Conservation (phyloP, 2,329 filamentous ascomycete species). For the Scytalidium sp. region DNA sequence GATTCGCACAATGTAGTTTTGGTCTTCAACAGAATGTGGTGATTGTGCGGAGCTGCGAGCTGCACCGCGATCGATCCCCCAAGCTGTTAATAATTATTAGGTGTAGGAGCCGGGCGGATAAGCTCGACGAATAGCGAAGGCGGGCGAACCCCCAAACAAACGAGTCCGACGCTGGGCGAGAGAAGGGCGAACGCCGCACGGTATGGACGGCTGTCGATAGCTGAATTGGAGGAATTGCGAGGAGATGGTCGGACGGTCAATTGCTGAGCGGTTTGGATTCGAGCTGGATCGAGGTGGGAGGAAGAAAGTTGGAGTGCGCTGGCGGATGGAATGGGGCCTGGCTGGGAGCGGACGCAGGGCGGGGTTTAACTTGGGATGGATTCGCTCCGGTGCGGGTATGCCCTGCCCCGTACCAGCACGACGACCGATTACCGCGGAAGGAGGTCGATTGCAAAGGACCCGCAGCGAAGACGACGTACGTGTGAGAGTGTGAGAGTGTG, state of each 20-base stretch:
- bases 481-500: background rate
- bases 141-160: no score
- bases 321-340: background rate
- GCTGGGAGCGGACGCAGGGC: background rate
- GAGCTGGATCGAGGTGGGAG: background rate
- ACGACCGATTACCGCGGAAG: no score
- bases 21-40: background rate
- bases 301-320: background rate
- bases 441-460: no score
- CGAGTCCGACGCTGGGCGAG: background rate
- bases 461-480: background rate
- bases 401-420: background rate
- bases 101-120: background rate
- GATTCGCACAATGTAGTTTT: background rate
- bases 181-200: no score
- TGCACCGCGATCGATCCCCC: background rate
- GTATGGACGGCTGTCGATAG: no score
- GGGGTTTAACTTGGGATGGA: background rate
- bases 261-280: background rate
- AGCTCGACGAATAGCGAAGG: background rate
- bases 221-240: no score
- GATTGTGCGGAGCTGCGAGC: background rate
- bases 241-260: background rate
- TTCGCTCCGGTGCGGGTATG: background rate
- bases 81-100: background rate